Base-by-base conservation (phyloP, 108 stramenopile genomes). In the Cyclotella kingstonii region DNA sequence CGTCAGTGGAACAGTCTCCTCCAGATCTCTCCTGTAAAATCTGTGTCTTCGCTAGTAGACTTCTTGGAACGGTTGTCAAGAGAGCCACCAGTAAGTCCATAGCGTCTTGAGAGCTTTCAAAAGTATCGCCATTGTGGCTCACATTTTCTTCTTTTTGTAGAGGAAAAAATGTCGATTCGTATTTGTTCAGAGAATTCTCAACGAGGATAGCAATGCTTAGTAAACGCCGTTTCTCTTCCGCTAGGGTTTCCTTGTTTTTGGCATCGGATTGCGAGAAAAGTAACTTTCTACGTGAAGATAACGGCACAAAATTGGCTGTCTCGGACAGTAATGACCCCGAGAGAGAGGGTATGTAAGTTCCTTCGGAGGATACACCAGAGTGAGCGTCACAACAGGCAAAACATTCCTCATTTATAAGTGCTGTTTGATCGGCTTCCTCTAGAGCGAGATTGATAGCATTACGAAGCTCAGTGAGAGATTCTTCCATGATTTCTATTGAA, bases 401-500 rank as follows among this genome's bases (percentile, higher is more conserved):
- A n/a, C 39, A 21, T 14, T 18, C 18, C 19, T 43, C 4, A 12
- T 21, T 35, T 29, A 11, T 2, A 21, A 25, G 38, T 30, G 9
- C 9, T 31, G 26, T 9, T 58, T 35, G 27, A 49, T 26, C 46
- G 55, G 36, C 11, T 36, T 11, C 9, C 7, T 7, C 52, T 28
- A 69, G 57, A 27, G 58, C 68, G 28, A 58, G 50, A 34, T 60
- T 17, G 41, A 69, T 53, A 21, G 68, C 58, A 22, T 59, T 31
- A 22, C 58, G 68, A 7, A 69, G 39, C 18, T 69, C 68, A 34
- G 47, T 26, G 12, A 42, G 15, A 4, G 58, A 39, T 41, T 69
- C 68, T 40, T 69, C 68, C 68, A 69, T 68, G 57, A 17, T 52
- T 23, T 27, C n/a, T n/a, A n/a, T n/a, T n/a, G n/a, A n/a, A n/a